phyloP scores from a whole-genome alignment of 495 filamentous ascomycete genomes.

The Tetracladium marchalianum region DNA sequence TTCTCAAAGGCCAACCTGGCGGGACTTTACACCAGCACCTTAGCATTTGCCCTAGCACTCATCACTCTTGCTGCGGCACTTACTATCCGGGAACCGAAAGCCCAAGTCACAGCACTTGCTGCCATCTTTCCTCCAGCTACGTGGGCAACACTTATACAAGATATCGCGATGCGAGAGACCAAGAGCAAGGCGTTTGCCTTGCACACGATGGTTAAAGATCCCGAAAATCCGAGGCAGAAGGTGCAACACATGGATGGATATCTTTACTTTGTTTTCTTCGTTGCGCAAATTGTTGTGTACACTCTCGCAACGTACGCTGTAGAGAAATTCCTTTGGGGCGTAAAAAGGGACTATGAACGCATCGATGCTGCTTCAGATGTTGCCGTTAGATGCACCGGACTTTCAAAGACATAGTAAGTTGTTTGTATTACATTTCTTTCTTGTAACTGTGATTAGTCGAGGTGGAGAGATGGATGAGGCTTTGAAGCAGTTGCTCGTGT shows the following conservation, averaged over 20 bases:
- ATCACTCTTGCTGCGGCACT: constrained; percentile 9
- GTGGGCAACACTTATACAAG: constrained; percentile 11
- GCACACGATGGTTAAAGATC: no score
- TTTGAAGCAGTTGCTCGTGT: no score
- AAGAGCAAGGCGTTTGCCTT: constrained; percentile 2
- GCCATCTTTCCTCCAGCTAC: constrained; percentile 12
- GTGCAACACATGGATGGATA: constrained; percentile 10
- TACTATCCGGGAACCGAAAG: neutral
- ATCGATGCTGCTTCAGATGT: constrained; percentile 14
- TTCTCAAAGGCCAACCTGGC: constrained; percentile 38
- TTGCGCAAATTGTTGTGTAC: constrained; percentile 13
- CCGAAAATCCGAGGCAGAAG: neutral
- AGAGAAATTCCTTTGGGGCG: constrained; percentile 13
- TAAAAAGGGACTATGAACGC: constrained; percentile 6
- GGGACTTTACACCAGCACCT: constrained; percentile 31
- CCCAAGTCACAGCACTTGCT: constrained; percentile 5
- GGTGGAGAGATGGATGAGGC: no score
- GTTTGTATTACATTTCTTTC: no score
- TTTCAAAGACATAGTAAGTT: constrained; percentile 12
- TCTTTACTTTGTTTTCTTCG: constrained; percentile 15
- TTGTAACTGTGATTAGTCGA: no score
- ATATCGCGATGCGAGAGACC: constrained; percentile 12
- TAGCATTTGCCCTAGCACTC: constrained; percentile 33
- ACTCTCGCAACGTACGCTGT: constrained; percentile 9
- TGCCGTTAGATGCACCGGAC: constrained; percentile 14